Base-by-base conservation (phyloP, 1,284 basidiomycete species). In the Ustilago xerochloae region DNA sequence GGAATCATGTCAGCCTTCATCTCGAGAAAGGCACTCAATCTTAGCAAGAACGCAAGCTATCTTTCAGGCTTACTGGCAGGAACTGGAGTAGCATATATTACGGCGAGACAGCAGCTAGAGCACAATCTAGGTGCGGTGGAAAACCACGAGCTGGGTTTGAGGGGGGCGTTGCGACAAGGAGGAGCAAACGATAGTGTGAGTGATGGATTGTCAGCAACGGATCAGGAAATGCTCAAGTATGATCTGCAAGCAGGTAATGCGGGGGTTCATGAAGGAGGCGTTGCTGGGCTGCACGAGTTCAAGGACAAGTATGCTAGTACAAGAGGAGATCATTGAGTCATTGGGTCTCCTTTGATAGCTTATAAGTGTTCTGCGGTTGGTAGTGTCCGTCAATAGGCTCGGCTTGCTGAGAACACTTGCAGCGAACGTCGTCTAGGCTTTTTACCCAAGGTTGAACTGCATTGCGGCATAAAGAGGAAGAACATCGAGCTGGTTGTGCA, bases 81-180 rank as follows among this genome's bases (percentile, higher is more conserved):
- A 22, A 67, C 68, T 12, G 73, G 73, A 8, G 73, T 75, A n/a
- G 73, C 73, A 12, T 75, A 75, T 28, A 63, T 71, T 38, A 68
- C 68, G 2, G 73, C 73, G 18, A 18, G 51, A 16, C 67, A 71
- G 51, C 60, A 71, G 53, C 61, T 75, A 3, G 67, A 71, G 22
- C 63, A 58, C 36, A 71, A 75, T 18, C 38, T 75, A 26, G 58
- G 49, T 9, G 55, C 46, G 1, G 65, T 69, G n/a, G 71, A 74
- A 32, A 62, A 22, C 26, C 50, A 53, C 8, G 70, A 73, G 36
- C 60, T 57, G 50, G 60, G 64, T 2, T 18, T 73, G 48, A 38
- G 61, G 7, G 38, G 28, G 6, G 45, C 43, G 54, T 4, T 32
- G 38, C 38, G 16, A n/a, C 35, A 20, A 15, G 28, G 39, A 15